These are phyloP conservation scores for Ceratocystiopsis sp. DNA, from an alignment of 2,329 filamentous ascomycete genomes.

Conservation along the genomic window DNA sequence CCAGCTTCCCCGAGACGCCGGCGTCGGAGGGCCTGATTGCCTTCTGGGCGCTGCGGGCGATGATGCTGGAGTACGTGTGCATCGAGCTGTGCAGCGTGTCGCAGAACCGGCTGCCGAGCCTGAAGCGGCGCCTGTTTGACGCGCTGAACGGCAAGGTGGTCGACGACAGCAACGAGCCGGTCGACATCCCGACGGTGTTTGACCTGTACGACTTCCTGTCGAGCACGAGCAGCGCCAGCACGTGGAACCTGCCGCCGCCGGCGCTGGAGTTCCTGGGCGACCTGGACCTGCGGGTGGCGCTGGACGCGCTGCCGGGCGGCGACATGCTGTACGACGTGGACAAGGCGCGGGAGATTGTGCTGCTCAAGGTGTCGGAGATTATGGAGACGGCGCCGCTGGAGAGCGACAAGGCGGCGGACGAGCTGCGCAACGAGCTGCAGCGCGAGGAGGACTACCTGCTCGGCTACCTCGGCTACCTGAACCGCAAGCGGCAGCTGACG, in stretches of 20 bases:
- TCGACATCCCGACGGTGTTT: constrained; percentile 62
- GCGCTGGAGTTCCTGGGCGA: constrained; percentile 43
- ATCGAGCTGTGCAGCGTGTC: constrained; percentile 68
- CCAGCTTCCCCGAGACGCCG: constrained; percentile 51
- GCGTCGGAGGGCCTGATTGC: constrained; percentile 56
- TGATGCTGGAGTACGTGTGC: constrained; percentile 69
- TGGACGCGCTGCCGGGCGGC: constrained; percentile 36
- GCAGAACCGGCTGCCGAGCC: constrained; percentile 50
- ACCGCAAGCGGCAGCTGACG: constrained; percentile 42
- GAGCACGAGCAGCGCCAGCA: constrained; percentile 28
- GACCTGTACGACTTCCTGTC: constrained; percentile 82
- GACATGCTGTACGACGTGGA: constrained; percentile 48
- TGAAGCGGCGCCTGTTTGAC: constrained; percentile 51
- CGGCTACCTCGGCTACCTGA: constrained; percentile 43
- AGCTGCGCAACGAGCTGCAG: constrained; percentile 33
- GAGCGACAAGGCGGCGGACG: constrained; percentile 8
- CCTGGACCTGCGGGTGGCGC: constrained; percentile 49
- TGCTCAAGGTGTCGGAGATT: constrained; percentile 49
- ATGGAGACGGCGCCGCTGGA: constrained; percentile 14
- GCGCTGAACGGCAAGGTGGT: constrained; percentile 64
- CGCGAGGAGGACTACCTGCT: constrained; percentile 43
- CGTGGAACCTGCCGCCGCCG: constrained; percentile 35
- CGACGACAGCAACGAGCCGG: constrained; percentile 45
- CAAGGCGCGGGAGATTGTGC: constrained; percentile 56
- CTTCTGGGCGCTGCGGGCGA: constrained; percentile 61